Percentiles rank a stretch among this genome's conserved stretches.
Conservation (phyloP, 768 basidiomycete species). For the Tephrocybe rancida region DNA sequence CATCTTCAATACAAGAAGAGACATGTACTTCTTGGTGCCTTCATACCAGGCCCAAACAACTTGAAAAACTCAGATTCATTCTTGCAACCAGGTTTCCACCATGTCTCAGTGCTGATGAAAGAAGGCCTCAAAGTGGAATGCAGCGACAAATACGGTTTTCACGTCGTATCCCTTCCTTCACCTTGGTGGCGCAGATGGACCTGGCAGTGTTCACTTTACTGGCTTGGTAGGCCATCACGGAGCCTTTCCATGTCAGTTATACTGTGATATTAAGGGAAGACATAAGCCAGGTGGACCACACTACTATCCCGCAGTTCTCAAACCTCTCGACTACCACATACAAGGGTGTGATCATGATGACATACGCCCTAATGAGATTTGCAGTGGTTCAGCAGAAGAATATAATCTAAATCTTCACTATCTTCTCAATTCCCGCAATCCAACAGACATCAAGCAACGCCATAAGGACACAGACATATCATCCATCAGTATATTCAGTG, state of each 20-base stretch:
- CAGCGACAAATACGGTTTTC: no score
- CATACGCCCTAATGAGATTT: constrained; percentile 8
- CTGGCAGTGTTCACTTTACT: no score
- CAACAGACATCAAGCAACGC: constrained; percentile 18
- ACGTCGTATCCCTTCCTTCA: no score
- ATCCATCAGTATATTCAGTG: not conserved
- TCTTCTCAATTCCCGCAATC: constrained; percentile 17
- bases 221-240: no score
- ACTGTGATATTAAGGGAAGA: constrained; percentile 29
- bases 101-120: not conserved
- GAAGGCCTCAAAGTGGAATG: not conserved
- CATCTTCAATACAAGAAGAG: not conserved
- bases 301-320: constrained; percentile 32
- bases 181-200: no score
- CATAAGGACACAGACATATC: not conserved
- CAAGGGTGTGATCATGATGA: constrained; percentile 26
- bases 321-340: constrained; percentile 27
- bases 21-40: not conserved
- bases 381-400: not conserved
- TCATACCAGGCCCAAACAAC: not conserved
- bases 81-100: not conserved
- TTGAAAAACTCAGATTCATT: not conserved
- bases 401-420: constrained; percentile 16
- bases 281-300: constrained; percentile 20
- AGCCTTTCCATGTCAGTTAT: constrained; percentile 29